phyloP scores from a whole-genome alignment of 2,329 filamentous ascomycete species.

The Fonsecaea pugnacius region DNA sequence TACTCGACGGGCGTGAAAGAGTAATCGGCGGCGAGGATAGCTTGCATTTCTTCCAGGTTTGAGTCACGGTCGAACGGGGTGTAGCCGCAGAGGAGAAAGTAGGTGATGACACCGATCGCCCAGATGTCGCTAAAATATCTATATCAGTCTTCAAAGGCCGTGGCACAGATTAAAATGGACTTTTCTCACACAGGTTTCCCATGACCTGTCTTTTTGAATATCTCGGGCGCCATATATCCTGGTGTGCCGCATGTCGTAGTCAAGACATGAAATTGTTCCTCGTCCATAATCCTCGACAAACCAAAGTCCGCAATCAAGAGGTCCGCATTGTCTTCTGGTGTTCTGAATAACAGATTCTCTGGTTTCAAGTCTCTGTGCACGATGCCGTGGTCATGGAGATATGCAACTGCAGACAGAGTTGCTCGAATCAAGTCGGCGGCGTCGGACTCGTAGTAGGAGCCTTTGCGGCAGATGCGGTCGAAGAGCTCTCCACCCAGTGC shows the following conservation, averaged over 20 bases:
- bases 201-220: slow-evolving; percentile 98
- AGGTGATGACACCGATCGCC: slow-evolving; percentile 98
- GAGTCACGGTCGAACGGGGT: slow-evolving; percentile 97
- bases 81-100: slow-evolving; percentile 96
- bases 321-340: slow-evolving; percentile 96
- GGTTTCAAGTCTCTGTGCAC: slow-evolving; percentile 98
- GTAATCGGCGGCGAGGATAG: slow-evolving; percentile 95
- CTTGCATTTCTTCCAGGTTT: slow-evolving; percentile 99
- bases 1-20: slow-evolving; percentile 92
- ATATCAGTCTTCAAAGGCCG: not conserved
- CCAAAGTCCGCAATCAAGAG: slow-evolving; percentile 97
- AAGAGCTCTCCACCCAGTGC: slow-evolving; percentile 96
- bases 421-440: slow-evolving; percentile 93
- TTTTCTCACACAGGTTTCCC: slow-evolving; percentile 83
- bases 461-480: slow-evolving; percentile 97
- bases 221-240: slow-evolving; percentile 98
- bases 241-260: slow-evolving; percentile 98
- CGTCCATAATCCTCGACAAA: slow-evolving; percentile 95
- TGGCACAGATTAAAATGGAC: not conserved
- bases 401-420: slow-evolving; percentile 94
- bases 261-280: slow-evolving; percentile 95
- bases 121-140: slow-evolving; percentile 73
- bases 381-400: slow-evolving; percentile 97
- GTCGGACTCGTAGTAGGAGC: slow-evolving; percentile 97
- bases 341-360: slow-evolving; percentile 94